A percentile compares a stretch with the other conserved stretches of the same genome.
These are phyloP conservation scores for Aegilops tauschii DNA, from an alignment of 176 grass and related monocot species.

Conservation along the genomic window DNA sequence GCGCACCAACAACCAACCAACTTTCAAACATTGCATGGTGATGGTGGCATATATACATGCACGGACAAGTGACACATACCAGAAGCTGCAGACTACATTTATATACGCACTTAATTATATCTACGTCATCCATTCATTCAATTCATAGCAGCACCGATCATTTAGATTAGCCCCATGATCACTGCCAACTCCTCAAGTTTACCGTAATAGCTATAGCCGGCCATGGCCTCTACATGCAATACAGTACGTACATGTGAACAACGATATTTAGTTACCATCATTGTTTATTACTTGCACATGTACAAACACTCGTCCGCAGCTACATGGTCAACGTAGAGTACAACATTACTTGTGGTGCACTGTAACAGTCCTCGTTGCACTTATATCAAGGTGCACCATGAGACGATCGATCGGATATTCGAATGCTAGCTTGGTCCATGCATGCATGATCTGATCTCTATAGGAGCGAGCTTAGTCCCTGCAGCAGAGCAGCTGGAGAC, in stretches of 20 bases:
- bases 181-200: neutral
- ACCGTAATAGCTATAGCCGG: neutral
- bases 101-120: conserved; percentile 49
- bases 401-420: neutral
- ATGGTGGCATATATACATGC: neutral
- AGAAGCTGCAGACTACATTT: conserved; percentile 42
- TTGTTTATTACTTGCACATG: conserved; percentile 20
- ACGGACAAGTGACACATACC: conserved; percentile 38
- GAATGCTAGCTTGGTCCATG: neutral
- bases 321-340: neutral
- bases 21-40: conserved; percentile 21
- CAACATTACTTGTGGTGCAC: neutral
- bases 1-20: conserved; percentile 40
- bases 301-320: neutral
- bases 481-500: conserved; percentile 66
- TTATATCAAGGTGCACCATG: neutral
- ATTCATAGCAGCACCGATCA: neutral
- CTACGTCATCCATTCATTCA: conserved; percentile 25
- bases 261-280: conserved; percentile 14
- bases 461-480: conserved; percentile 45
- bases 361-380: neutral
- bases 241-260: conserved; percentile 19
- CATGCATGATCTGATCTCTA: neutral
- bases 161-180: neutral
- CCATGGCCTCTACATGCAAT: neutral